phyloP scores from a whole-genome alignment of 2,329 filamentous ascomycete genomes.

The Tolypocladium pustulatum region DNA sequence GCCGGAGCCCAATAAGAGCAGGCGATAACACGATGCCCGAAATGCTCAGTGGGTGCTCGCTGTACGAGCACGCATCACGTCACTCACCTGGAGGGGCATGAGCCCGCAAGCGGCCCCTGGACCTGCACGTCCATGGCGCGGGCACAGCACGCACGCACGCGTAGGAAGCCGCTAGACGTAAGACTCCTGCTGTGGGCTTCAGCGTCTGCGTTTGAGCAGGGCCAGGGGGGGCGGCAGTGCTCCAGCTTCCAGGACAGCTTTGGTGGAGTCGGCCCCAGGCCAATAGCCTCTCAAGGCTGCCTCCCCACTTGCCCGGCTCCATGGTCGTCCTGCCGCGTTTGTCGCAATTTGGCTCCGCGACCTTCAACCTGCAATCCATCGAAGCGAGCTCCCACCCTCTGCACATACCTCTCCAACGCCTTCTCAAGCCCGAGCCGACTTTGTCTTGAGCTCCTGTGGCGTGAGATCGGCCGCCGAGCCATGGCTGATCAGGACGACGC shows the following conservation, averaged over 20 bases:
- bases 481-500: slow-evolving; percentile 33
- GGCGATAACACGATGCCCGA: not conserved
- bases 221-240: not conserved
- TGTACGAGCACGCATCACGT: not conserved
- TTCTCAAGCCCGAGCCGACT: not conserved
- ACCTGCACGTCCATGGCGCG: too few species aligned
- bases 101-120: not conserved
- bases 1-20: not conserved
- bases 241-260: not conserved
- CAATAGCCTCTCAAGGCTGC: not conserved
- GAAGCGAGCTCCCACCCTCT: not conserved
- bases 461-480: slow-evolving; percentile 8
- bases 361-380: not conserved
- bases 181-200: not conserved
- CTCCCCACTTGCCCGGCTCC: not conserved
- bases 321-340: not conserved
- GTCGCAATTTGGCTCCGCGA: not conserved
- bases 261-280: not conserved
- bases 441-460: not conserved
- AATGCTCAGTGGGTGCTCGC: not conserved
- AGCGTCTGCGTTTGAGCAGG: not conserved
- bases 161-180: not conserved
- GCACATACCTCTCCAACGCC: not conserved
- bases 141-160: too few species aligned
- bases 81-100: not conserved